phyloP scores from a whole-genome alignment of 306 rosid genomes.

The Quercus gilva region DNA sequence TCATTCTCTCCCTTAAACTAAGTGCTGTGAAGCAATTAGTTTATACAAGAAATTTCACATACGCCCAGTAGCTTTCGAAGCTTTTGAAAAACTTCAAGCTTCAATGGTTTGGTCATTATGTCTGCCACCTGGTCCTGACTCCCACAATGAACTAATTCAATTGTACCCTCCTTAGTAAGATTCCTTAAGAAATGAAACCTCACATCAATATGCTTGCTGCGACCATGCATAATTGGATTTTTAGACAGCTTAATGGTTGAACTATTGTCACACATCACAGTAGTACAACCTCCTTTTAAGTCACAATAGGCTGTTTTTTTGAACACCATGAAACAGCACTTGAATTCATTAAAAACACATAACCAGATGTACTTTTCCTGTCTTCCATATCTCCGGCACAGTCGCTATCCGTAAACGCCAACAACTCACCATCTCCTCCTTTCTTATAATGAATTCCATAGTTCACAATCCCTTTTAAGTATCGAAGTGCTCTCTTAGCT shows the following conservation, averaged over 20 bases:
- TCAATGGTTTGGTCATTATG: slow-evolving; percentile 12
- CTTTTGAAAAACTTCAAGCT: slow-evolving; percentile 4
- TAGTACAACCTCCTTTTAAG: neutral
- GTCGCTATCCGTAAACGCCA: neutral
- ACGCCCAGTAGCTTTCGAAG: slow-evolving; percentile 1
- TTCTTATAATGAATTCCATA: slow-evolving; percentile 12
- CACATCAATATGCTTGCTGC: neutral
- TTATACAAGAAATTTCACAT: neutral
- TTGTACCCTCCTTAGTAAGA: slow-evolving; percentile 1
- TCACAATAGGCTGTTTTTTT: neutral
- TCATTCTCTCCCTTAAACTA: slow-evolving; percentile 1
- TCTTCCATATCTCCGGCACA: neutral
- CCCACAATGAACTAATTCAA: slow-evolving; percentile 11
- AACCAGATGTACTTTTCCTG: slow-evolving; percentile 5
- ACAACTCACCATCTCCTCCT: neutral
- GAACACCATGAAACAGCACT: neutral
- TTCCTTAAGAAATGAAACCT: neutral
- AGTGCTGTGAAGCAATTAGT: neutral
- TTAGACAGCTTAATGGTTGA: slow-evolving; percentile 10
- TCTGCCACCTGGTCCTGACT: slow-evolving; percentile 9
- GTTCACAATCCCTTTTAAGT: neutral
- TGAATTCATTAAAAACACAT: neutral
- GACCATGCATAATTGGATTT: neutral
- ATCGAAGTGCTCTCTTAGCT: neutral
- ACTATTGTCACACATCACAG: slow-evolving; percentile 9